phyloP scores from a whole-genome alignment of 2,329 filamentous ascomycete species.

The Beauveria pseudobassiana region DNA sequence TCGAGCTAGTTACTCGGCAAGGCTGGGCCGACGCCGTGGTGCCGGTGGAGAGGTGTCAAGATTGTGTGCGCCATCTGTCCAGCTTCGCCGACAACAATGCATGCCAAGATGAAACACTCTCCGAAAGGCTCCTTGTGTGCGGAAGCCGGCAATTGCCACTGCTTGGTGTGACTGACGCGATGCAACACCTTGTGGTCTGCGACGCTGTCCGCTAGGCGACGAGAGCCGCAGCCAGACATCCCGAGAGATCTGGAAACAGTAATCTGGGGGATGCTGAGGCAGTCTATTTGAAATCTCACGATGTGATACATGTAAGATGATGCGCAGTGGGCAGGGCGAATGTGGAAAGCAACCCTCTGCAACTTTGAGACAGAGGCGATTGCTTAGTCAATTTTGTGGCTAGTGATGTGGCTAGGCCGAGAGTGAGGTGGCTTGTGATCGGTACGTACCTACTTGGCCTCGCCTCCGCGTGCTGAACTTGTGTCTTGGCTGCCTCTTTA shows the following conservation, averaged over 20 bases:
- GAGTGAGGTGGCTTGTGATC: not conserved
- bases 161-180: too few relatives aligned
- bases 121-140: not conserved
- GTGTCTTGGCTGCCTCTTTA: conserved; percentile 24
- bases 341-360: too few relatives aligned
- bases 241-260: conserved; percentile 1
- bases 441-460: not conserved
- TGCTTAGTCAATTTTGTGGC: too few relatives aligned
- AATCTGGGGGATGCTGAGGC: not conserved
- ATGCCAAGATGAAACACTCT: not conserved
- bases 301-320: not conserved
- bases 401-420: not conserved
- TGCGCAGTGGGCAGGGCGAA: not conserved
- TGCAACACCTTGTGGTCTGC: not conserved
- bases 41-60: not conserved
- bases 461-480: conserved; percentile 10
- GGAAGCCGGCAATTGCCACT: not conserved
- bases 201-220: not conserved
- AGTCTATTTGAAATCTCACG: not conserved
- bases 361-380: too few relatives aligned
- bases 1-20: not conserved
- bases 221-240: not conserved
- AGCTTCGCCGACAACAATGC: conserved; percentile 3
- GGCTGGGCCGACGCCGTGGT: not conserved
- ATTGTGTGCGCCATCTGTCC: not conserved